These are phyloP conservation scores for Acaromyces ingoldii DNA, from an alignment of 1,284 basidiomycete species.

Conservation along the genomic window DNA sequence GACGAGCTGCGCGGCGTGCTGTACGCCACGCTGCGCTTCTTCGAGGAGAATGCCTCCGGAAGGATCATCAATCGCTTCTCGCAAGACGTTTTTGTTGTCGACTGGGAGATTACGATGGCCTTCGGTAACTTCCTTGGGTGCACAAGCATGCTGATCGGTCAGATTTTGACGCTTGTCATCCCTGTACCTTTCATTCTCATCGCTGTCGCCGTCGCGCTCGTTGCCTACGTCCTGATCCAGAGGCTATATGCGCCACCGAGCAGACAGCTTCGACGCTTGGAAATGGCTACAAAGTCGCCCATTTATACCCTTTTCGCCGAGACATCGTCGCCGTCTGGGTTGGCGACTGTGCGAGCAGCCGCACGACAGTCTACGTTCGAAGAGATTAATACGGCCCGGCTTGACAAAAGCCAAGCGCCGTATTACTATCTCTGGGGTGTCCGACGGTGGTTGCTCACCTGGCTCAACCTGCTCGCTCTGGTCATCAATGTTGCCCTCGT, in stretches of 20 bases:
- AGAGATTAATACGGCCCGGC: slow-evolving; percentile 19
- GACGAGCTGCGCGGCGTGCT: slow-evolving; percentile 18
- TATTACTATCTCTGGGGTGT: slow-evolving; percentile 28
- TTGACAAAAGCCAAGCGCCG: slow-evolving; percentile 25
- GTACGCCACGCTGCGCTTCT: slow-evolving; percentile 24
- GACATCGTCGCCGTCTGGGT: slow-evolving; percentile 21
- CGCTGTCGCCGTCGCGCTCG: slow-evolving; percentile 9
- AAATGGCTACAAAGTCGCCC: slow-evolving; percentile 30
- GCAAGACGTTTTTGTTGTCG: slow-evolving; percentile 31
- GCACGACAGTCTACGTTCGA: slow-evolving; percentile 16
- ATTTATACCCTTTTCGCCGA: slow-evolving; percentile 31
- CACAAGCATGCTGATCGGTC: slow-evolving; percentile 1
- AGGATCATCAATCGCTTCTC: slow-evolving; percentile 38
- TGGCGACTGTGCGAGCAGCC: slow-evolving; percentile 31
- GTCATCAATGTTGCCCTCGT: slow-evolving; percentile 28
- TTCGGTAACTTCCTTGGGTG: slow-evolving; percentile 13
- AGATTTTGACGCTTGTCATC: slow-evolving; percentile 17
- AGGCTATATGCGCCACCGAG: slow-evolving; percentile 31
- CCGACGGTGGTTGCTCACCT: slow-evolving; percentile 39
- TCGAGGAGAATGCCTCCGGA: slow-evolving; percentile 22
- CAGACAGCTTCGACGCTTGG: slow-evolving; percentile 29
- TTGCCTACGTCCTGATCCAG: slow-evolving; percentile 17
- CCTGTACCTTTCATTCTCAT: slow-evolving; percentile 32
- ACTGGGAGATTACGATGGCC: slow-evolving; percentile 16
- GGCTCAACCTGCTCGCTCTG: slow-evolving; percentile 19